Evolutionary conservation across 2,329 filamentous ascomycete species (phyloP).

Genomic region (Botrytis fabae): DNA sequence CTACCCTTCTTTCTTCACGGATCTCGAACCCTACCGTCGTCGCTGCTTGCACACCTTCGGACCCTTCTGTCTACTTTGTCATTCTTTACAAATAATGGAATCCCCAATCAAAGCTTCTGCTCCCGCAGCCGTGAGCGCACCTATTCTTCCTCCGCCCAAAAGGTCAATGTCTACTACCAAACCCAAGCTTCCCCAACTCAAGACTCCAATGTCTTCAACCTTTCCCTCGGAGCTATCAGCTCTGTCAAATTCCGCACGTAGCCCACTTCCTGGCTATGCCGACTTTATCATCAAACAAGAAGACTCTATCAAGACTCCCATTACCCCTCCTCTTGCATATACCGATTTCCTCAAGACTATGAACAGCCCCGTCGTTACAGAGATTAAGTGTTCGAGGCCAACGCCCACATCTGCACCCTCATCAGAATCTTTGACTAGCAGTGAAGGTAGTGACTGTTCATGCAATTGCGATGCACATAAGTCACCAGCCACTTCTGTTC

Average conservation of each 20-base stretch:
- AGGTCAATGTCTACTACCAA: constrained; percentile 39
- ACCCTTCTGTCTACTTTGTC: constrained; percentile 33
- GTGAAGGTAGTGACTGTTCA: constrained; percentile 55
- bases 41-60: constrained; percentile 31
- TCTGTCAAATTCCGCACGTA: constrained; percentile 64
- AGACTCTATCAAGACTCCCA: constrained; percentile 72
- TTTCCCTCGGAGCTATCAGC: constrained; percentile 60
- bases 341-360: constrained; percentile 89
- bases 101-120: constrained; percentile 16
- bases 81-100: constrained; percentile 29
- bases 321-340: constrained; percentile 87
- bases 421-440: constrained; percentile 37
- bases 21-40: constrained; percentile 33
- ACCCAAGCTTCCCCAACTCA: constrained; percentile 62
- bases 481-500: constrained; percentile 57
- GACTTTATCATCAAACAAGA: constrained; percentile 66
- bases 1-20: constrained; percentile 32
- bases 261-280: constrained; percentile 63
- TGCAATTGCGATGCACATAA: constrained; percentile 57
- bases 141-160: constrained; percentile 31
- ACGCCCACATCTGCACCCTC: constrained; percentile 49
- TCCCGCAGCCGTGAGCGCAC: constrained; percentile 30
- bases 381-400: constrained; percentile 47
- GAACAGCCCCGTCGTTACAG: constrained; percentile 44
- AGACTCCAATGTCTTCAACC: constrained; percentile 61